Percentiles rank a stretch among this genome's conserved stretches.
Evolutionary conservation across 768 basidiomycete genomes (phyloP).

Genomic region (Auricularia auricula-judae): DNA sequence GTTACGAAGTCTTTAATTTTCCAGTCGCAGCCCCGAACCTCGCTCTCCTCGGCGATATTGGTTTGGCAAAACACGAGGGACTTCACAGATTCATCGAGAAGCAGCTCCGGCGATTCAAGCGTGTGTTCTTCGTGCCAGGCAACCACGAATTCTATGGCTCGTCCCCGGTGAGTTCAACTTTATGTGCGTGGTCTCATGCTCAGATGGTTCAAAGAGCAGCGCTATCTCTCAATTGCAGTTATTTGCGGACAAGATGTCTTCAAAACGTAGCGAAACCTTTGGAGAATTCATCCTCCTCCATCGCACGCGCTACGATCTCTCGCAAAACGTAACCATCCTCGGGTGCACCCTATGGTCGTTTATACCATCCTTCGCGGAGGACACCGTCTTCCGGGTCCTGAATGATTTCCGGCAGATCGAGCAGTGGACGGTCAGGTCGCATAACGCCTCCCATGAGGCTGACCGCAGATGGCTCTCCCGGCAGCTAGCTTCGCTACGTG

Average conservation of each 20-base stretch:
- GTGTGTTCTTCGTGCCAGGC: constrained; percentile 24
- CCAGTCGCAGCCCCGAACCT: constrained; percentile 18
- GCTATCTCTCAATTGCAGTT: constrained; percentile 7
- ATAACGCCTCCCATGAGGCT: constrained; percentile 15
- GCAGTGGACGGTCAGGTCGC: constrained; percentile 15
- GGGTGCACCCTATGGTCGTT: constrained; percentile 31
- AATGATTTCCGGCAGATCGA: constrained; percentile 25
- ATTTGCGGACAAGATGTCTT: constrained; percentile 6
- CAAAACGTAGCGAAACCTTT: neutral
- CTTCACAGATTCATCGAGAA: constrained; percentile 22
- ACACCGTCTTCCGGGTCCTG: constrained; percentile 17
- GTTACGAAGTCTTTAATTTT: constrained; percentile 17
- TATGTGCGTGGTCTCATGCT: neutral
- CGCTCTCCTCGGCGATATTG: constrained; percentile 28
- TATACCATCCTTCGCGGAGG: constrained; percentile 18
- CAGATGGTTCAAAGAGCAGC: neutral
- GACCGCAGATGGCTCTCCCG: constrained; percentile 24
- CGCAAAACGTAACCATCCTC: constrained; percentile 22
- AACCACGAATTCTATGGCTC: constrained; percentile 21
- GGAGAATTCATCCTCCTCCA: constrained; percentile 24
- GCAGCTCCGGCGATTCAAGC: constrained; percentile 21
- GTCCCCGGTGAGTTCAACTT: neutral
- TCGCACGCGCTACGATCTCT: constrained; percentile 24
- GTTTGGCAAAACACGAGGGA: constrained; percentile 19
- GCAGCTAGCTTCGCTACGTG: constrained; percentile 15